Conservation (phyloP, 1,139 yeast genomes). For the Scheffersomyces titani region DNA sequence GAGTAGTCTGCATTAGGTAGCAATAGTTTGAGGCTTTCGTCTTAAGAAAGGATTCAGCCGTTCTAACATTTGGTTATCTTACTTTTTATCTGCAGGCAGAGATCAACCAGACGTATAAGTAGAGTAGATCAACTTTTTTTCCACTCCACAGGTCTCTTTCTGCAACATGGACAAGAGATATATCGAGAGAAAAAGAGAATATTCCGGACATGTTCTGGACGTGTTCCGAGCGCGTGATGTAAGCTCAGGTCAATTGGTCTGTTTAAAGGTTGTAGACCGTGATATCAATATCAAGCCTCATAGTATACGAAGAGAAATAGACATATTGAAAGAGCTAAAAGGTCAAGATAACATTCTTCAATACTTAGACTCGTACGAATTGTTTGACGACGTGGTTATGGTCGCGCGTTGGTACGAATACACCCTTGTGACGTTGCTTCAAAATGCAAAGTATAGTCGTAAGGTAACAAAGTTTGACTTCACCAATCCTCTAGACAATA, state of each 20-base stretch:
- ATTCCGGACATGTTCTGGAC: constrained; percentile 40
- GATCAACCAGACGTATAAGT: not conserved
- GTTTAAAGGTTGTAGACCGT: constrained; percentile 41
- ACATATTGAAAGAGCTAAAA: constrained; percentile 22
- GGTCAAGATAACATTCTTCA: constrained; percentile 24
- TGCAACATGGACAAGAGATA: constrained; percentile 12
- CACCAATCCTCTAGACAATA: constrained; percentile 17
- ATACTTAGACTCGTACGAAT: constrained; percentile 22
- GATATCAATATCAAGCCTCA: constrained; percentile 44
- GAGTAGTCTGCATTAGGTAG: not conserved
- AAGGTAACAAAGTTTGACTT: constrained; percentile 23
- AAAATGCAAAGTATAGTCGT: constrained; percentile 10
- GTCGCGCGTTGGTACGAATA: constrained; percentile 34
- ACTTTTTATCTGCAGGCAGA: not conserved
- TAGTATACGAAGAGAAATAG: constrained; percentile 34
- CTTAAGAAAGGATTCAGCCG: not conserved
- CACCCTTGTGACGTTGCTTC: constrained; percentile 28
- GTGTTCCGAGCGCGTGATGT: constrained; percentile 28
- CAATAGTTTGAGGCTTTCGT: not conserved
- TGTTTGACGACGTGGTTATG: constrained; percentile 35
- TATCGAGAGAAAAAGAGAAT: constrained; percentile 22
- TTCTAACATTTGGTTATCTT: not conserved
- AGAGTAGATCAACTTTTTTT: not conserved
- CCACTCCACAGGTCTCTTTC: not conserved
- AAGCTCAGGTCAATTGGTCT: constrained; percentile 18